Conservation (phyloP, 1,139 yeast species). For the Pichia sp. region DNA sequence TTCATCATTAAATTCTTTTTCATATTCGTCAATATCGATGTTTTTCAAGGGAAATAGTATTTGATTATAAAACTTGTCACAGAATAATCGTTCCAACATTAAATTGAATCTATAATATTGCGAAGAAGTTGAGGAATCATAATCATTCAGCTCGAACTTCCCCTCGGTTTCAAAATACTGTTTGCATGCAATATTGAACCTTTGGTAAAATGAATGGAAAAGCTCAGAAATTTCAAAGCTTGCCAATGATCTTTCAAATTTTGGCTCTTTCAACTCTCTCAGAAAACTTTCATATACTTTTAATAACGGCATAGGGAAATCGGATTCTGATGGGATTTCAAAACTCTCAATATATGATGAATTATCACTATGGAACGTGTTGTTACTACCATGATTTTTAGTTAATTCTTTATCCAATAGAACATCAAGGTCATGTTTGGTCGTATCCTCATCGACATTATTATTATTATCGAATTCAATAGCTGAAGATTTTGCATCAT, state of each 20-base stretch:
- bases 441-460: no score
- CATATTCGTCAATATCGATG: constrained; percentile 26
- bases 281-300: constrained; percentile 38
- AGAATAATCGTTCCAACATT: constrained; percentile 35
- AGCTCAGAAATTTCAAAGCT: constrained; percentile 45
- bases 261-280: constrained; percentile 47
- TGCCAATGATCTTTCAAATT: constrained; percentile 46
- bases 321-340: constrained; percentile 18
- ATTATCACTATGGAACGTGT: constrained; percentile 3
- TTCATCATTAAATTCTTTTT: constrained; percentile 20
- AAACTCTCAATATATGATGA: constrained; percentile 14
- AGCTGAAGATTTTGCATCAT: background rate
- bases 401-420: background rate
- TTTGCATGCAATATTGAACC: constrained; percentile 27
- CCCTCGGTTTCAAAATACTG: constrained; percentile 25
- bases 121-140: constrained; percentile 23
- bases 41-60: constrained; percentile 31
- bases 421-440: background rate
- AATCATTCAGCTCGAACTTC: constrained; percentile 24
- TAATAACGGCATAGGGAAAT: constrained; percentile 33
- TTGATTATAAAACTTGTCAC: constrained; percentile 36
- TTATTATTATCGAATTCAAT: constrained; percentile 7
- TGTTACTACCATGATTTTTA: background rate
- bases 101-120: constrained; percentile 30
- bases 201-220: constrained; percentile 47